Percentiles rank a stretch among this genome's conserved stretches.
phyloP scores from a whole-genome alignment of 108 stramenopile genomes.

The Discostella stelligeroides region DNA sequence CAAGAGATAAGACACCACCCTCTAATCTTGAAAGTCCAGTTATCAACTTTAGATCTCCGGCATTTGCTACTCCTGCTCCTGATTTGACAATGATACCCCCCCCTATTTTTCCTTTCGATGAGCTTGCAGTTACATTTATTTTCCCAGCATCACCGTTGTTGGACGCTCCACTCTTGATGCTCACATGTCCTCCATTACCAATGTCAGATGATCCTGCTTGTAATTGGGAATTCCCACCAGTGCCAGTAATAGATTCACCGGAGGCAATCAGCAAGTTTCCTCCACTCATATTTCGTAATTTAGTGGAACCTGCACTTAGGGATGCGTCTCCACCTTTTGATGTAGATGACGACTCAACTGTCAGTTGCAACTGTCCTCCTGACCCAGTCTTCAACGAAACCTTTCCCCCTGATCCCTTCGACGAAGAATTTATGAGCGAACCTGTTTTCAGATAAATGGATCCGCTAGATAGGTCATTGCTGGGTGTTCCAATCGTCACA shows the following conservation, averaged over 20 bases:
- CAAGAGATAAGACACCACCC: neutral
- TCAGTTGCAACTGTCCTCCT: neutral
- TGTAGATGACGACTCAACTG: slow-evolving; percentile 7
- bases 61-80: slow-evolving; percentile 2
- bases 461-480: neutral
- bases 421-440: neutral
- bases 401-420: neutral
- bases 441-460: neutral
- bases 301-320: slow-evolving; percentile 19
- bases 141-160: slow-evolving; percentile 2
- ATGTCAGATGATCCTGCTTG: slow-evolving; percentile 23
- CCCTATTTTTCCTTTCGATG: slow-evolving; percentile 7
- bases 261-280: slow-evolving; percentile 9
- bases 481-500: neutral
- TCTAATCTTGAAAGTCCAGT: slow-evolving; percentile 1
- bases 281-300: neutral
- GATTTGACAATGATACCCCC: slow-evolving; percentile 7
- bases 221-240: slow-evolving; percentile 18
- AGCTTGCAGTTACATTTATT: slow-evolving; percentile 3
- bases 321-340: slow-evolving; percentile 13
- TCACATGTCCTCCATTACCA: slow-evolving; percentile 18
- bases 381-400: slow-evolving; percentile 7
- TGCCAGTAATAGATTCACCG: slow-evolving; percentile 24
- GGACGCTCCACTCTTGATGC: slow-evolving; percentile 21
- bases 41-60: slow-evolving; percentile 8